Evolutionary conservation across 148 eudicot species (phyloP).

Genomic region (Linanthus parryae): DNA sequence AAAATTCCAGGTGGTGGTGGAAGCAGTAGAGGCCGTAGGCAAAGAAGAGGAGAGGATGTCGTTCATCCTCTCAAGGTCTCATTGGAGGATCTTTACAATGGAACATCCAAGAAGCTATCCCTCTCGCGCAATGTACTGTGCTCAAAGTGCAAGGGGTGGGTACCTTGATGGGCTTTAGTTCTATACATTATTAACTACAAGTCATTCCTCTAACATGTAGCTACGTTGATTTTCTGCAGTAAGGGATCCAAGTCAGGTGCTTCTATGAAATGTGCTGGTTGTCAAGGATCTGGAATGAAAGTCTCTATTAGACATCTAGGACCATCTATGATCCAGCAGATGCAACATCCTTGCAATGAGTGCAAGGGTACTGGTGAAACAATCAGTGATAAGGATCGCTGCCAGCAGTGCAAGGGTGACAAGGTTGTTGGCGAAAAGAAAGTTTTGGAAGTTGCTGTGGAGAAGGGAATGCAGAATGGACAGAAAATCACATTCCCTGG

Average conservation of each 20-base stretch:
- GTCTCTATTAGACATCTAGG: constrained; percentile 47
- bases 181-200: too few relatives aligned
- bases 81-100: constrained; percentile 40
- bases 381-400: constrained; percentile 37
- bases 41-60: constrained; percentile 59
- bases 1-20: constrained; percentile 25
- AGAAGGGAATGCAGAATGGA: constrained; percentile 52
- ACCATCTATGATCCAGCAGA: constrained; percentile 57
- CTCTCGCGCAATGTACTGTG: constrained; percentile 48
- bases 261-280: constrained; percentile 43
- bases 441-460: constrained; percentile 40
- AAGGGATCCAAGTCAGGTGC: constrained; percentile 59
- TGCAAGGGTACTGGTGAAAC: constrained; percentile 53
- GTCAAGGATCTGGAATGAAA: constrained; percentile 53
- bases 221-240: constrained; percentile 15
- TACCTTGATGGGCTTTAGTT: neutral
- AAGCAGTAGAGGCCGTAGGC: constrained; percentile 54
- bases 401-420: constrained; percentile 47
- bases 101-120: constrained; percentile 48
- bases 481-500: constrained; percentile 51
- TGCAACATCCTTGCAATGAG: constrained; percentile 54
- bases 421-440: constrained; percentile 46
- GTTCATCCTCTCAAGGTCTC: constrained; percentile 52
- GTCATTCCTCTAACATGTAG: constrained; percentile 3
- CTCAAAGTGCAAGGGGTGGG: constrained; percentile 49